These are phyloP conservation scores for Phytophthora syringae DNA, from an alignment of 352 stramenopile genomes.

Conservation along the genomic window DNA sequence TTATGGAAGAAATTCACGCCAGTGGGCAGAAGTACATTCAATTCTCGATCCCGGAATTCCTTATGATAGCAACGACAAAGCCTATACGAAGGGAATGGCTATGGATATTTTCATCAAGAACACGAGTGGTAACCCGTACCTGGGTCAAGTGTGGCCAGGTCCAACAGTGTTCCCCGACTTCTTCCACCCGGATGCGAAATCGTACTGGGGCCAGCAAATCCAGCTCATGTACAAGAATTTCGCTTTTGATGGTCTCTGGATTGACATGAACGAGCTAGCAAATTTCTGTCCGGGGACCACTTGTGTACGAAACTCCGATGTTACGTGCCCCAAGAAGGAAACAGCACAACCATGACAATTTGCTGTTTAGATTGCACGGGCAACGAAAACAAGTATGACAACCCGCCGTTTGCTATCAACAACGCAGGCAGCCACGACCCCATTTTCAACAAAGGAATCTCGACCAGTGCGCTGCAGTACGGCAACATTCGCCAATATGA, in stretches of 20 bases:
- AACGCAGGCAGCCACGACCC: slow-evolving; percentile 45
- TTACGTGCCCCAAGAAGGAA: slow-evolving; percentile 44
- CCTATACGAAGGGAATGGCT: slow-evolving; percentile 60
- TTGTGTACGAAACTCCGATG: slow-evolving; percentile 42
- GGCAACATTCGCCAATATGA: slow-evolving; percentile 72
- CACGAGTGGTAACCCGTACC: slow-evolving; percentile 58
- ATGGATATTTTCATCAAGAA: slow-evolving; percentile 86
- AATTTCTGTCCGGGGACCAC: slow-evolving; percentile 71
- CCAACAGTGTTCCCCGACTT: slow-evolving; percentile 86
- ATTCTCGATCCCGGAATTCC: slow-evolving; percentile 89
- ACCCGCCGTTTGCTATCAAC: slow-evolving; percentile 67
- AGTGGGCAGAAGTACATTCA: slow-evolving; percentile 70
- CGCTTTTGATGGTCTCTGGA: slow-evolving; percentile 81
- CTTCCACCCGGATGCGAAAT: slow-evolving; percentile 66
- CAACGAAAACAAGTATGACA: slow-evolving; percentile 58
- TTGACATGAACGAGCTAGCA: slow-evolving; percentile 90
- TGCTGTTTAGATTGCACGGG: slow-evolving; percentile 53
- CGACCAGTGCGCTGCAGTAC: slow-evolving; percentile 62
- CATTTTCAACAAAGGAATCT: slow-evolving; percentile 73
- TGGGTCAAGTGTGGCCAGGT: slow-evolving; percentile 85
- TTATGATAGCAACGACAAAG: slow-evolving; percentile 50
- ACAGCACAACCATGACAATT: slow-evolving; percentile 43
- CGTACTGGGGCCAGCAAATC: slow-evolving; percentile 77
- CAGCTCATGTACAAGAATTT: slow-evolving; percentile 55
- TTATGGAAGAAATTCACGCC: slow-evolving; percentile 62